Evolutionary conservation across 164 flowering plant genomes (phyloP).

Genomic region (Warburgia ugandensis): DNA sequence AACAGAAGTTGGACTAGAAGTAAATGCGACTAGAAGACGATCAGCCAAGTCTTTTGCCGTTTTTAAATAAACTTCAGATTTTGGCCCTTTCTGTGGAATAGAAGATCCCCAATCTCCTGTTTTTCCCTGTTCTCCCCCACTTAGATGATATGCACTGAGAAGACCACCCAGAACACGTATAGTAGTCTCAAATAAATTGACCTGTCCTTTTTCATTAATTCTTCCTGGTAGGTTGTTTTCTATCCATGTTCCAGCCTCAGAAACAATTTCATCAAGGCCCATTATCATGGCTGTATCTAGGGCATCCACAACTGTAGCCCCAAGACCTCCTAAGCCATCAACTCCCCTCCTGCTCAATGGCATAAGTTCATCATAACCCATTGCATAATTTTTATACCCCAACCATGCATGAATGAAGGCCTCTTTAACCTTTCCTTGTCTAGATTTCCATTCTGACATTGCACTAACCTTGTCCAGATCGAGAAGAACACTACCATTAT

Average conservation of each 20-base stretch:
- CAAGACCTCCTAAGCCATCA: constrained; percentile 93
- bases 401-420: constrained; percentile 97
- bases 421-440: constrained; percentile 65
- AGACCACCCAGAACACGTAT: constrained; percentile 97
- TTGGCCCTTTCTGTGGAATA: constrained; percentile 43
- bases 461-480: constrained; percentile 15
- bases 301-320: constrained; percentile 93
- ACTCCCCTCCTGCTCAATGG: constrained; percentile 65
- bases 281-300: constrained; percentile 95
- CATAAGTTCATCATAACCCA: constrained; percentile 97
- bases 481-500: constrained; percentile 19
- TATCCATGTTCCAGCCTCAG: constrained; percentile 91
- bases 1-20: constrained; percentile 85
- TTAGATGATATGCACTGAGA: constrained; percentile 93
- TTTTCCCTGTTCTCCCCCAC: constrained; percentile 57
- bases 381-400: constrained; percentile 74
- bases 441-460: constrained; percentile 39
- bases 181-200: constrained; percentile 94
- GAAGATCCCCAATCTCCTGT: constrained; percentile 11
- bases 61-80: constrained; percentile 64
- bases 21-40: constrained; percentile 72
- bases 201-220: constrained; percentile 73
- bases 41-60: constrained; percentile 79
- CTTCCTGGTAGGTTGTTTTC: constrained; percentile 61
- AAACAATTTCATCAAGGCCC: constrained; percentile 67